These are phyloP conservation scores for Tricholoma bakamatsutake DNA, from an alignment of 768 basidiomycete species.

Conservation along the genomic window DNA sequence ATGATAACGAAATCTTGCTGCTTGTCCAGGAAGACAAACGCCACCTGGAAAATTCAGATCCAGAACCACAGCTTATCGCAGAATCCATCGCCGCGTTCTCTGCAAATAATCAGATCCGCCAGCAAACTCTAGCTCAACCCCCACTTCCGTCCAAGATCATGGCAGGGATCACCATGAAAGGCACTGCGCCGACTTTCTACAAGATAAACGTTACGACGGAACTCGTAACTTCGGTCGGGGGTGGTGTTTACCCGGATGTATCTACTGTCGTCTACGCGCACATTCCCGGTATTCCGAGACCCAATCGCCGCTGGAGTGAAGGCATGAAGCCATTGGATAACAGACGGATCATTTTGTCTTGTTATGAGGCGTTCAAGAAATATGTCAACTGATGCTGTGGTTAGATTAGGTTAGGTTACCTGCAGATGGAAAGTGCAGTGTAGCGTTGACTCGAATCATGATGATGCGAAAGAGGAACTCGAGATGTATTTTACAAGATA, in stretches of 20 bases:
- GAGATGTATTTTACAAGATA: background rate
- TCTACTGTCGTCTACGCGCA: conserved; percentile 6
- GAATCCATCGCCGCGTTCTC: too few species aligned
- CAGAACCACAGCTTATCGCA: background rate
- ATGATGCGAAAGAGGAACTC: background rate
- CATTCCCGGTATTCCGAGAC: conserved; percentile 12
- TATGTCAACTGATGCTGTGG: background rate
- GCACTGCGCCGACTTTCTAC: too few species aligned
- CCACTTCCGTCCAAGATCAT: conserved; percentile 12
- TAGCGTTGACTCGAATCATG: background rate
- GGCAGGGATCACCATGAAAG: too few species aligned
- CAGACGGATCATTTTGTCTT: conserved; percentile 19
- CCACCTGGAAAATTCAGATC: background rate
- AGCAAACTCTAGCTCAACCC: conserved; percentile 3
- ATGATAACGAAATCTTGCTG: conserved; percentile 19
- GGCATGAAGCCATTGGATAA: conserved; percentile 29
- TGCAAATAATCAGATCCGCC: conserved; percentile 16
- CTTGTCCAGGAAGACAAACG: conserved; percentile 15
- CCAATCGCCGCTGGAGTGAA: conserved; percentile 14
- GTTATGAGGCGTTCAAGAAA: conserved; percentile 29
- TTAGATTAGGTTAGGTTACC: too few species aligned
- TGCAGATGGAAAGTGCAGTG: background rate
- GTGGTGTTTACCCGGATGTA: conserved; percentile 26
- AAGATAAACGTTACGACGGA: too few species aligned
- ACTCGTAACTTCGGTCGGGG: too few species aligned